Percentiles rank a stretch among this genome's conserved stretches.
Conservation (phyloP, 176 grass and related monocot species). For the Puccinellia tenuiflora region DNA sequence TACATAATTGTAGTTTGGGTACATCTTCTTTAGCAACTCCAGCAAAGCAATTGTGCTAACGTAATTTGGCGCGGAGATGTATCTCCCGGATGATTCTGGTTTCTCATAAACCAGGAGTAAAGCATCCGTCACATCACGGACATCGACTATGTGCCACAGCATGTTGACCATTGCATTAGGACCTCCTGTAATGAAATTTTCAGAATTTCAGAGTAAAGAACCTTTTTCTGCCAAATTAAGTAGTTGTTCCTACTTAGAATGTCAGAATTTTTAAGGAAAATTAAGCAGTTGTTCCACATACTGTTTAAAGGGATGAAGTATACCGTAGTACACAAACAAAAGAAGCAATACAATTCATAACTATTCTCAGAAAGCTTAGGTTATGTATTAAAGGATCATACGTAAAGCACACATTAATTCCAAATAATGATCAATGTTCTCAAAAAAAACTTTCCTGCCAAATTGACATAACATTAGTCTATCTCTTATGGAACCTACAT, state of each 20-base stretch:
- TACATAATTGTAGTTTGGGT: conserved; percentile 38
- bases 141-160: conserved; percentile 13
- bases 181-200: conserved; percentile 11
- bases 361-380: neutral
- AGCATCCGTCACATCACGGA: conserved; percentile 26
- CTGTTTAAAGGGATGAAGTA: neutral
- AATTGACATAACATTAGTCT: neutral
- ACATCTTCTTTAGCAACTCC: conserved; percentile 24
- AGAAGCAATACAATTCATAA: neutral
- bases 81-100: conserved; percentile 20
- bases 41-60: neutral
- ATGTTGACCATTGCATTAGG: conserved; percentile 15
- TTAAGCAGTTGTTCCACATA: neutral
- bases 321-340: neutral
- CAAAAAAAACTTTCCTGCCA: neutral
- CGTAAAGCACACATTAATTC: neutral
- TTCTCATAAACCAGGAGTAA: conserved; percentile 30
- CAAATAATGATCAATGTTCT: neutral
- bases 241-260: no score
- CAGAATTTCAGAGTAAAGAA: neutral
- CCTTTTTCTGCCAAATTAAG: no score
- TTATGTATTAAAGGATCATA: neutral
- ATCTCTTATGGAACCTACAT: neutral
- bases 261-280: no score
- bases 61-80: conserved; percentile 23